Conservation (phyloP, 345 rosid genomes). For the Aurinia saxatilis region DNA sequence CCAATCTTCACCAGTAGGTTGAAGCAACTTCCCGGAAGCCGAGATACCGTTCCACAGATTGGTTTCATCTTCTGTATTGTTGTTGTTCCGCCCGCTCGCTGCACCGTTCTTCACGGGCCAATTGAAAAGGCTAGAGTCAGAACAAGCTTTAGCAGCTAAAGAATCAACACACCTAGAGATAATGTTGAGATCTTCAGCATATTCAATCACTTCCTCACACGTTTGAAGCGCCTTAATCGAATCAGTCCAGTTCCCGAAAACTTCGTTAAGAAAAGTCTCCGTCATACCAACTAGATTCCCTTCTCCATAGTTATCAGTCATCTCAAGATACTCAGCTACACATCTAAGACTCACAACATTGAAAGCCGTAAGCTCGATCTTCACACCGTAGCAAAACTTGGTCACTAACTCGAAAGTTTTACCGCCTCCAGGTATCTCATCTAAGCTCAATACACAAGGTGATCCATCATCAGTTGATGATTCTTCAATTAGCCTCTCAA, state of each 20-base stretch:
- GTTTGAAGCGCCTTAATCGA: conserved; percentile 64
- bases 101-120: conserved; percentile 36
- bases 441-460: conserved; percentile 37
- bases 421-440: conserved; percentile 68
- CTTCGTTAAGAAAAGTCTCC: conserved; percentile 51
- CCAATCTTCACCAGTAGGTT: conserved; percentile 59
- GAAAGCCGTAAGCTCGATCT: conserved; percentile 45
- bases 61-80: conserved; percentile 12
- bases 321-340: conserved; percentile 62
- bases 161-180: conserved; percentile 71
- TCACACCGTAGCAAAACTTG: conserved; percentile 64
- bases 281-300: conserved; percentile 51
- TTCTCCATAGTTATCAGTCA: conserved; percentile 62
- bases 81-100: neutral
- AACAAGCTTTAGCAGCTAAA: conserved; percentile 57
- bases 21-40: conserved; percentile 30
- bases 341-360: conserved; percentile 62
- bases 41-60: conserved; percentile 64
- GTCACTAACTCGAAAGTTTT: conserved; percentile 51
- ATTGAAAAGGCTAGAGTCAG: conserved; percentile 51
- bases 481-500: conserved; percentile 49
- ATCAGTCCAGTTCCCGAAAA: conserved; percentile 56
- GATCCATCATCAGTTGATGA: conserved; percentile 32
- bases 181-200: conserved; percentile 64
- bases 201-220: conserved; percentile 49